Base-by-base conservation (phyloP, 1,139 yeast genomes). In the Blastobotrys indianensis region DNA sequence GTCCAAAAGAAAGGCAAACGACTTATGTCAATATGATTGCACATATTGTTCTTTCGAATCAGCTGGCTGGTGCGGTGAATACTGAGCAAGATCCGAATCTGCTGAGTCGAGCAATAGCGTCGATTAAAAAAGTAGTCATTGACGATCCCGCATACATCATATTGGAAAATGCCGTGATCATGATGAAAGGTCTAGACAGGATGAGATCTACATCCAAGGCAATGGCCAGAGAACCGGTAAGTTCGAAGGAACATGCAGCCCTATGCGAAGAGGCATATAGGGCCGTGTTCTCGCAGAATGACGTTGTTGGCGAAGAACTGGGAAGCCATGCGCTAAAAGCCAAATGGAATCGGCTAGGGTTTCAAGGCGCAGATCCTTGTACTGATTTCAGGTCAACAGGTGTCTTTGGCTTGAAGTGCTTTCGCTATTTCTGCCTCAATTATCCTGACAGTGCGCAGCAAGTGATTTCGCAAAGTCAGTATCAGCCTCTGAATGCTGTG, bases 361-460 rank as follows among this genome's bases (percentile, higher is more conserved):
- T 68, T 51, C 72, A 68, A 44, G 69, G 70, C 1, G 32, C 54
- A 12, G 64, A 65, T 44, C 72, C 72, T 4, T 50, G 60, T 3
- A 60, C 65, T 0, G 72, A 68, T 44, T 64, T 68, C 44, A 56
- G 72, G 13, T 65, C 64, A 2, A 57, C 67, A 7, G 72, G 72
- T 1, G 29, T 38, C 39, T 54, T 66, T 23, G 72, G 72, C 2
- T 48, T 66, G 23, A 47, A 46, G 16, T 52, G 54, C 28, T 58
- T 60, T 40, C 54, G 55, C 20, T 43, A 46, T 15, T 54, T 61
- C 40, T 59, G 65, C 47, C 41, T 47, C 7, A 17, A 42, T n/a
- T 42, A 49, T 31, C 42, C 62, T 2, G 50, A 32, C 2, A 45
- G 42, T 5, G 50, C 59, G 2, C 47, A 34, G 7, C 37, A 37